Conservation (phyloP, 805 yeast genomes). For the Brettanomyces naardenensis region DNA sequence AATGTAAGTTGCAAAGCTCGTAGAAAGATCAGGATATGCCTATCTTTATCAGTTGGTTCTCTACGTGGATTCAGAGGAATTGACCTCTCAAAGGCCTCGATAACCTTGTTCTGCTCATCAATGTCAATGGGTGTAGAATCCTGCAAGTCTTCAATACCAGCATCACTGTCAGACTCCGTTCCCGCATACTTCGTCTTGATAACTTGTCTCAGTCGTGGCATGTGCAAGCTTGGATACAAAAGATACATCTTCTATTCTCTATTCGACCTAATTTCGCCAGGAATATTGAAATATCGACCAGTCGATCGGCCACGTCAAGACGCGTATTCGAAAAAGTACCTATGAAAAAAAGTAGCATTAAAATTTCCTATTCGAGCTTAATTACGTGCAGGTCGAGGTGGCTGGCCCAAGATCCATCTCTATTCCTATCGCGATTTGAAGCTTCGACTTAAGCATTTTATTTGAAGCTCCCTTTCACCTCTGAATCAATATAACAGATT, state of each 20-base stretch:
- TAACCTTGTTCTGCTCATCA: constrained; percentile 16
- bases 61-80: constrained; percentile 13
- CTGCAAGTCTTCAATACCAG: constrained; percentile 4
- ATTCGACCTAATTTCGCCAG: no score
- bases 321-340: no score
- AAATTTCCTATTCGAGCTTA: constrained; percentile 3
- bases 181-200: constrained; percentile 17
- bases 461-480: no score
- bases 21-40: constrained; percentile 6
- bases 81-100: constrained; percentile 10
- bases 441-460: no score
- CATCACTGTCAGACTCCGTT: constrained; percentile 6
- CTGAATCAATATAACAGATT: neutral
- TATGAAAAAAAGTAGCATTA: no score
- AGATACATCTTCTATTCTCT: no score
- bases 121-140: constrained; percentile 15
- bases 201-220: constrained; percentile 25
- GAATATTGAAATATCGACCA: no score
- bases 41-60: constrained; percentile 8
- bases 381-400: constrained; percentile 3
- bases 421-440: no score
- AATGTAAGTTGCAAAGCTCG: constrained; percentile 11
- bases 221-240: constrained; percentile 3
- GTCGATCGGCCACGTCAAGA: no score
- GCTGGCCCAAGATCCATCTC: neutral